Percentiles rank a stretch among this genome's conserved stretches.
Conservation (phyloP, 352 stramenopile genomes). For the Pythium brassicae region DNA sequence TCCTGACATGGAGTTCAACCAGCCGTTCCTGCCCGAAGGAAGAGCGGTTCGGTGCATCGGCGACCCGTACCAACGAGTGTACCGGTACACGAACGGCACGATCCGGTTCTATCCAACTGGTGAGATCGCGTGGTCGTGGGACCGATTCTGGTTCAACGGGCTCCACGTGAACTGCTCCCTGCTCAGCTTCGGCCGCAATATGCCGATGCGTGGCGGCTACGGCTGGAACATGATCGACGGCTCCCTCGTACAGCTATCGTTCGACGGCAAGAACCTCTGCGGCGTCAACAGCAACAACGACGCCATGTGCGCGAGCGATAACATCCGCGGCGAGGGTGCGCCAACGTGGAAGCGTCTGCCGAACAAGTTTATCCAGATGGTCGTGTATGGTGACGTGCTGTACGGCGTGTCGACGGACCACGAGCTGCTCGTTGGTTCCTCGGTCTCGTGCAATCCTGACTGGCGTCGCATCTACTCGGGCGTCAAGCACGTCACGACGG, state of each 20-base stretch:
- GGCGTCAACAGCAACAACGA: slow-evolving; percentile 18
- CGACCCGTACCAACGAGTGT: slow-evolving; percentile 2
- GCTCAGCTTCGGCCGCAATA: background rate
- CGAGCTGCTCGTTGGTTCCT: slow-evolving; percentile 11
- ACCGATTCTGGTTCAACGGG: slow-evolving; percentile 6
- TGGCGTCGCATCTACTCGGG: slow-evolving; percentile 10
- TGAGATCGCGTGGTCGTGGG: slow-evolving; percentile 20
- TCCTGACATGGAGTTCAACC: slow-evolving; percentile 1
- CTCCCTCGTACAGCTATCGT: slow-evolving; percentile 21
- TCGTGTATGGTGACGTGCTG: slow-evolving; percentile 23
- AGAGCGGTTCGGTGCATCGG: background rate
- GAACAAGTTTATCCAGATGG: slow-evolving; percentile 19
- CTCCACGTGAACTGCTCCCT: slow-evolving; percentile 6
- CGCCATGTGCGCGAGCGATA: slow-evolving; percentile 21
- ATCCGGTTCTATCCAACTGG: slow-evolving; percentile 16
- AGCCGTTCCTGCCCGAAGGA: background rate
- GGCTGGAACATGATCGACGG: slow-evolving; percentile 19
- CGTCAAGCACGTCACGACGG: slow-evolving; percentile 22
- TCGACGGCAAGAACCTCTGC: slow-evolving; percentile 24
- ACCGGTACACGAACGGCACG: slow-evolving; percentile 11
- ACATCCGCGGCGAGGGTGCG: slow-evolving; percentile 11
- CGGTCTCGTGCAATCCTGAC: background rate
- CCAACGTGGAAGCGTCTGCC: slow-evolving; percentile 19
- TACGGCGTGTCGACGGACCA: slow-evolving; percentile 15
- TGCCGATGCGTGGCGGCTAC: background rate